Percentiles rank a stretch among this genome's conserved stretches.
phyloP scores from a whole-genome alignment of 768 basidiomycete species.

The Gautieria morchelliformis region DNA sequence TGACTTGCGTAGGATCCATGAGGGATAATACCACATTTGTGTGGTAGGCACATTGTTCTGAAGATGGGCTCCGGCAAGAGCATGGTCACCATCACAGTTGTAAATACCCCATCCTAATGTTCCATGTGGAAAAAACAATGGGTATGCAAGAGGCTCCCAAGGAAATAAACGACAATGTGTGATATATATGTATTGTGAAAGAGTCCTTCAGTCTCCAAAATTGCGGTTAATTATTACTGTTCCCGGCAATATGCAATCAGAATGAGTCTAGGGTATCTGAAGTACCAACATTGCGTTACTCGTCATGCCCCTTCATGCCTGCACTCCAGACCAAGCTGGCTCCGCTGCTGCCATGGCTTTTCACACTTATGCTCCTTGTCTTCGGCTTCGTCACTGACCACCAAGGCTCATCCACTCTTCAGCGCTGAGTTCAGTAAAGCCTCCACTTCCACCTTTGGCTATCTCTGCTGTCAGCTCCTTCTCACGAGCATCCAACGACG shows the following conservation, averaged over 20 bases:
- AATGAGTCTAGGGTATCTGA: background rate
- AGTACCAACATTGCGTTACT: too few species aligned
- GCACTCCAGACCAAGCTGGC: slow-evolving; percentile 84
- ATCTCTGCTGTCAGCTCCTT: slow-evolving; percentile 62
- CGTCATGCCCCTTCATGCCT: slow-evolving; percentile 60
- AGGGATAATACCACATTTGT: too few species aligned
- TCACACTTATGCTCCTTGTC: slow-evolving; percentile 41
- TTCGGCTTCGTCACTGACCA: slow-evolving; percentile 48
- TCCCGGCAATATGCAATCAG: background rate
- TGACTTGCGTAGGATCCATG: too few species aligned
- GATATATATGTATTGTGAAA: slow-evolving; percentile 8
- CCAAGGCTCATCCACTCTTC: slow-evolving; percentile 26
- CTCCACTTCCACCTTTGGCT: slow-evolving; percentile 59
- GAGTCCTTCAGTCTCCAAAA: background rate
- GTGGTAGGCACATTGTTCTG: too few species aligned
- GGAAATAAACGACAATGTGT: background rate
- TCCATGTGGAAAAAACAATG: too few species aligned
- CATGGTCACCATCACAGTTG: too few species aligned
- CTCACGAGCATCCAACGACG: slow-evolving; percentile 74
- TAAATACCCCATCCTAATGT: too few species aligned
- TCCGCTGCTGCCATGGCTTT: slow-evolving; percentile 36
- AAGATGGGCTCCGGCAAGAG: too few species aligned
- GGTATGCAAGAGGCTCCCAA: too few species aligned
- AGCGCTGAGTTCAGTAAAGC: slow-evolving; percentile 69
- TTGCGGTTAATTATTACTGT: background rate